phyloP scores from a whole-genome alignment of 78 protist genomes.

The Acrasis kona region DNA sequence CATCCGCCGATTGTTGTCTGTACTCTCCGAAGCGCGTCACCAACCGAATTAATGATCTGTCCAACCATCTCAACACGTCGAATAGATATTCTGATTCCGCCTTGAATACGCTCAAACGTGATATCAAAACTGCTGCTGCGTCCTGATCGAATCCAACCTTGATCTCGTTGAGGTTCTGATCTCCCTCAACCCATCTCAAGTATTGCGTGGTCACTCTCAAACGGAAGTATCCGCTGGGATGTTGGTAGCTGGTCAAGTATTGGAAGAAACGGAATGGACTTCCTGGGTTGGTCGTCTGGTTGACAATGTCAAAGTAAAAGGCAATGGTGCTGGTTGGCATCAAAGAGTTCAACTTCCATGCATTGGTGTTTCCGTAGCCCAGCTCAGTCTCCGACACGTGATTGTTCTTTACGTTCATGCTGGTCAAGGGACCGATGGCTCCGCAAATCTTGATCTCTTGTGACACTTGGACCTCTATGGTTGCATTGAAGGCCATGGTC shows the following conservation, averaged over 20 bases:
- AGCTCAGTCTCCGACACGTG: slow-evolving; percentile 52
- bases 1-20: slow-evolving; percentile 56
- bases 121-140: slow-evolving; percentile 92
- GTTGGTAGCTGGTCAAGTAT: slow-evolving; percentile 74
- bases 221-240: slow-evolving; percentile 50
- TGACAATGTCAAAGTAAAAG: slow-evolving; percentile 73
- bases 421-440: slow-evolving; percentile 64
- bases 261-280: slow-evolving; percentile 56
- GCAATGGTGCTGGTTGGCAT: slow-evolving; percentile 62
- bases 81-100: slow-evolving; percentile 70
- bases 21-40: slow-evolving; percentile 67
- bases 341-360: slow-evolving; percentile 65
- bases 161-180: slow-evolving; percentile 8
- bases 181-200: neutral
- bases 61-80: slow-evolving; percentile 95
- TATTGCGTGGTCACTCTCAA: slow-evolving; percentile 90
- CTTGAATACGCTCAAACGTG: slow-evolving; percentile 83
- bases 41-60: slow-evolving; percentile 84
- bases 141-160: slow-evolving; percentile 83
- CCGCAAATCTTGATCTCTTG: slow-evolving; percentile 76
- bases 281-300: slow-evolving; percentile 1
- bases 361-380: slow-evolving; percentile 86
- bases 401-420: slow-evolving; percentile 18
- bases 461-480: slow-evolving; percentile 50
- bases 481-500: slow-evolving; percentile 57